Percentiles rank a stretch among this genome's conserved stretches.
Conservation (phyloP, 106 monocot species). For the Dendrobium officinale region DNA sequence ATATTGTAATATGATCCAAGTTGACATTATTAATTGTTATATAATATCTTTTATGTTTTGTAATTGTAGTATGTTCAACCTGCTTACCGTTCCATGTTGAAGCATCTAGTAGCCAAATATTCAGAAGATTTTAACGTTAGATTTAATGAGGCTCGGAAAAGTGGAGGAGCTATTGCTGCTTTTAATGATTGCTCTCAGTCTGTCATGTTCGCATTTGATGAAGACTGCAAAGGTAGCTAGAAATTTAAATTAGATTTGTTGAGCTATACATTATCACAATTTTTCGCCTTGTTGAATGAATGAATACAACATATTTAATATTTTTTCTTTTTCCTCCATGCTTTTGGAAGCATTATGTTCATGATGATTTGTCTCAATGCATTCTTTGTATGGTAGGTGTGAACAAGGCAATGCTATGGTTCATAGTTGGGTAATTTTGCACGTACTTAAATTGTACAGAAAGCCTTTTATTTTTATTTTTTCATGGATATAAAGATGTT, state of each 20-base stretch:
- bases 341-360: neutral
- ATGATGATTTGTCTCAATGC: neutral
- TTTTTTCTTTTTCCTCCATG: neutral
- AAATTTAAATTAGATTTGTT: neutral
- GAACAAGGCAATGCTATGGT: neutral
- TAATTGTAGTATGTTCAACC: conserved; percentile 62
- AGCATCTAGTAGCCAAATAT: conserved; percentile 58
- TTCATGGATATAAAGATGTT: neutral
- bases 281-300: neutral
- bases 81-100: conserved; percentile 62
- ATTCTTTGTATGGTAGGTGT: neutral
- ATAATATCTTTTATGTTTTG: neutral
- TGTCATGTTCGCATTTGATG: conserved; percentile 67
- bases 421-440: neutral
- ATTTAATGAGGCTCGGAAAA: conserved; percentile 53
- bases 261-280: neutral
- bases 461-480: neutral
- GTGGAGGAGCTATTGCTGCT: conserved; percentile 72
- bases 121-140: conserved; percentile 64
- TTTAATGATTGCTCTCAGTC: conserved; percentile 40
- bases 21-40: neutral
- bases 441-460: too few relatives aligned
- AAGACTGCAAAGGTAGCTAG: conserved; percentile 65
- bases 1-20: neutral
- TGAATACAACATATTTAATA: neutral